phyloP scores from a whole-genome alignment of 2,329 filamentous ascomycete genomes.

The Hypoxylon sp. region DNA sequence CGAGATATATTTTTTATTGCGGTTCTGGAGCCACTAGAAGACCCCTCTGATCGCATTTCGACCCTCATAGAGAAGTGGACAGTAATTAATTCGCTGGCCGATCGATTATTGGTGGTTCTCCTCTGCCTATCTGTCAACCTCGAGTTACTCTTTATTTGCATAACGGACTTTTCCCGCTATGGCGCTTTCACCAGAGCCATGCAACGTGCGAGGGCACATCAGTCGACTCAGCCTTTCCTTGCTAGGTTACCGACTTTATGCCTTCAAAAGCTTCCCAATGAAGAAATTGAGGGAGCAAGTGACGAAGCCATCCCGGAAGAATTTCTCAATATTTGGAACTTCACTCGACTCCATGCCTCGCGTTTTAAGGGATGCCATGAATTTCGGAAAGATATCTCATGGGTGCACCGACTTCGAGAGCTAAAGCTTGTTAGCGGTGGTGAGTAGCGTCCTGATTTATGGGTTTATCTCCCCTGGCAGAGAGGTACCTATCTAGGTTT shows the following conservation, averaged over 20 bases:
- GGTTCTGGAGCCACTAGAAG: not conserved
- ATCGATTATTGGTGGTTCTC: conserved; percentile 21
- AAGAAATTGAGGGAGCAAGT: no score
- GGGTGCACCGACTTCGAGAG: conserved; percentile 12
- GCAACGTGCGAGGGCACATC: not conserved
- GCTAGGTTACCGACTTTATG: conserved; percentile 10
- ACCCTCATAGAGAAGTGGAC: not conserved
- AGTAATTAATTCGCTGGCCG: not conserved
- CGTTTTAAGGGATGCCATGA: not conserved
- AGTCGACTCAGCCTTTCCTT: not conserved
- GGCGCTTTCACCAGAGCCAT: not conserved
- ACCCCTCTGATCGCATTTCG: not conserved
- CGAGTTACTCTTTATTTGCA: conserved; percentile 17
- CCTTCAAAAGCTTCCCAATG: conserved; percentile 7
- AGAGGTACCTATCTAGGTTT: not conserved
- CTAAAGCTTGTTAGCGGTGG: conserved; percentile 25
- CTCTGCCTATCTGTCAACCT: conserved; percentile 25
- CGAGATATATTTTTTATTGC: conserved; percentile 6
- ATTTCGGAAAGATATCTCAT: conserved; percentile 1
- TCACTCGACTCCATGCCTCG: conserved; percentile 27
- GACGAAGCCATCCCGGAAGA: not conserved
- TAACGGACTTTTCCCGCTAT: not conserved
- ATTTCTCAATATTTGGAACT: not conserved
- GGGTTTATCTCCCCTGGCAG: not conserved
- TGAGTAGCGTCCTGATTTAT: conserved; percentile 8